phyloP scores from a whole-genome alignment of 2,329 filamentous ascomycete genomes.

The Xylariaceae sp. region DNA sequence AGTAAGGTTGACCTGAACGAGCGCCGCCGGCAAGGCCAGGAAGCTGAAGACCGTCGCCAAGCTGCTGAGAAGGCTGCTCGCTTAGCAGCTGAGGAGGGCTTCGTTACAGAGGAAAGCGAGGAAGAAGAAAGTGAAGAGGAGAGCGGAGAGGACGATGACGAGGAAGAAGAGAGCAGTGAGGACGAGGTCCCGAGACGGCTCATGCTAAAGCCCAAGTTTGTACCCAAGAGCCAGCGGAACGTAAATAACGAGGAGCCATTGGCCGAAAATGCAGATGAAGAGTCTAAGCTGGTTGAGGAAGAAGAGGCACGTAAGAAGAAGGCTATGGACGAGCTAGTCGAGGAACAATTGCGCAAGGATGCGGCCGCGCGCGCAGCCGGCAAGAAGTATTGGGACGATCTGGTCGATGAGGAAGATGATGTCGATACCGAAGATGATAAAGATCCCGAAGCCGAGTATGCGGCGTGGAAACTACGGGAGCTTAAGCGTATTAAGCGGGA shows the following conservation, averaged over 20 bases:
- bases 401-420: constrained; percentile 70
- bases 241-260: constrained; percentile 25
- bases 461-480: constrained; percentile 93
- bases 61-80: constrained; percentile 58
- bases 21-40: constrained; percentile 52
- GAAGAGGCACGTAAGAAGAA: constrained; percentile 67
- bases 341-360: constrained; percentile 86
- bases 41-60: constrained; percentile 52
- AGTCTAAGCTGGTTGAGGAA: constrained; percentile 37
- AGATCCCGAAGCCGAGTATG: constrained; percentile 86
- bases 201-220: constrained; percentile 68
- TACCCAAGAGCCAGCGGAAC: constrained; percentile 62
- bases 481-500: constrained; percentile 87
- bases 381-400: constrained; percentile 86
- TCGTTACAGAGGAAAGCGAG: constrained; percentile 61
- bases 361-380: constrained; percentile 74
- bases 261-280: constrained; percentile 27
- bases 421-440: constrained; percentile 89
- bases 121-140: constrained; percentile 43
- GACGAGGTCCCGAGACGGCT: constrained; percentile 65
- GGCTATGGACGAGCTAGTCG: constrained; percentile 78
- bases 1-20: constrained; percentile 59
- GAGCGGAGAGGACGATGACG: constrained; percentile 46
- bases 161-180: constrained; percentile 53
- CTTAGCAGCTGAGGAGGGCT: constrained; percentile 64